Evolutionary conservation across 129 eudicot genomes (phyloP), one percentile per base, ranked within the genome.

Genomic region (Apium graveolens): DNA sequence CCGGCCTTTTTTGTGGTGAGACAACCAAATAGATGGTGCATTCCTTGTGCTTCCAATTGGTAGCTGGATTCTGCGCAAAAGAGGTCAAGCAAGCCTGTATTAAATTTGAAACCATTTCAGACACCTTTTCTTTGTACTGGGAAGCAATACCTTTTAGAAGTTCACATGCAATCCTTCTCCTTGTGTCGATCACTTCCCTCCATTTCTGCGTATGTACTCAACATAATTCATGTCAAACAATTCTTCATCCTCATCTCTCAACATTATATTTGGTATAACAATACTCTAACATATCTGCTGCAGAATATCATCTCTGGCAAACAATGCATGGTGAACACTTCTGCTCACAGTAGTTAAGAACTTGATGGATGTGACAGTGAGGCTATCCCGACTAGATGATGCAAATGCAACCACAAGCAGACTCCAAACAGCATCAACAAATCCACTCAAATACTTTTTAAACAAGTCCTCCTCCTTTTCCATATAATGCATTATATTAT

Each of bases 121-220:
- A 85, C 11, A 95, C 89, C 87, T 91, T 88, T 60, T 87, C 91
- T 78, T 87, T 89, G 84, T 92, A 91, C 68, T 92, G 89, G 49
- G 78, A 80, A 34, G 90, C 97, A 86, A 92, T 95, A 18, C 97
- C 99, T 87, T 95, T 95, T 5, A 90, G 90, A 76, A 95, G 99
- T 85, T 95, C 99, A 88, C 97, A 95, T 2, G 97, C 99, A 73
- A 92, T 90, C 78, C 99, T 91, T 83, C 99, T 88, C 84, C 97
- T 88, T 26, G 99, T 95, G 62, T 95, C 97, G 84, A 85, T 95
- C 96, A 48, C 96, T 95, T 76, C 97, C 99, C 84, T 95, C 99
- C 96, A 90, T 90, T 96, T 84, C 94, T 83, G 77, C 96, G 78
- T 37, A 95, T 92, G 76, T 92, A 95, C 87, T 95, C 98, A 0